A percentile compares a stretch with the other conserved stretches of the same genome.
Conservation (phyloP, 2,329 filamentous ascomycete genomes). For the Chaetomium sp. region DNA sequence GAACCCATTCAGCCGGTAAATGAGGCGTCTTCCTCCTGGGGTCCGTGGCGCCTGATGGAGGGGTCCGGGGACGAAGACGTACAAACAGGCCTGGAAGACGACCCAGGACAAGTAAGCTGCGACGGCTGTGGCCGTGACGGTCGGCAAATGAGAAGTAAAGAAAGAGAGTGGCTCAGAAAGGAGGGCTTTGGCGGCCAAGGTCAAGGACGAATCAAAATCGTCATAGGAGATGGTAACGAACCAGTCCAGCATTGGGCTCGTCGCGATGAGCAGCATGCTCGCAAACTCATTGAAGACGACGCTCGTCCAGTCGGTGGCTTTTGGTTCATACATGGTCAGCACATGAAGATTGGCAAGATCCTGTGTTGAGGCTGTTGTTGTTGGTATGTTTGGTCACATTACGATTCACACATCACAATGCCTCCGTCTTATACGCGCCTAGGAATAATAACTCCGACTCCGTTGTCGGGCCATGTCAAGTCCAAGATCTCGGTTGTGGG, state of each 20-base stretch:
- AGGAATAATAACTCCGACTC: not conserved
- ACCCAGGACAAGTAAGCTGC: slow-evolving; percentile 11
- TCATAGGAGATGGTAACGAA: not conserved
- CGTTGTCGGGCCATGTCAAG: not conserved
- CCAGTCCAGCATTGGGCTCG: slow-evolving; percentile 1
- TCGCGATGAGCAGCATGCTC: slow-evolving; percentile 8
- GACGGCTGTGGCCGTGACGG: slow-evolving; percentile 6
- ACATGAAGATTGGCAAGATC: not conserved
- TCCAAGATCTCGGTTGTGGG: not conserved
- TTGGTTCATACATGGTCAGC: slow-evolving; percentile 10
- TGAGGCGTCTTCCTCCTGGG: slow-evolving; percentile 10
- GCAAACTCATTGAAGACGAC: not conserved
- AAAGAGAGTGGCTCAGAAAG: slow-evolving; percentile 1
- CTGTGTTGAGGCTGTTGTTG: not conserved
- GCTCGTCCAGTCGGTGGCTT: not conserved
- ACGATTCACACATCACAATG: not conserved
- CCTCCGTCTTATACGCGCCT: not conserved
- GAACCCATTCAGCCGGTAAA: slow-evolving; percentile 8
- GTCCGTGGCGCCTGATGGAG: slow-evolving; percentile 9
- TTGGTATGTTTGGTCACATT: not conserved
- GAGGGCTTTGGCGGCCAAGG: not conserved
- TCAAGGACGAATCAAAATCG: not conserved
- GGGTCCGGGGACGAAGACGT: not conserved
- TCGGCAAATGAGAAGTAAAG: not conserved
- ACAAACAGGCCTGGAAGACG: slow-evolving; percentile 3